phyloP scores from a whole-genome alignment of 1,284 basidiomycete species.

The Earliella scabrosa region DNA sequence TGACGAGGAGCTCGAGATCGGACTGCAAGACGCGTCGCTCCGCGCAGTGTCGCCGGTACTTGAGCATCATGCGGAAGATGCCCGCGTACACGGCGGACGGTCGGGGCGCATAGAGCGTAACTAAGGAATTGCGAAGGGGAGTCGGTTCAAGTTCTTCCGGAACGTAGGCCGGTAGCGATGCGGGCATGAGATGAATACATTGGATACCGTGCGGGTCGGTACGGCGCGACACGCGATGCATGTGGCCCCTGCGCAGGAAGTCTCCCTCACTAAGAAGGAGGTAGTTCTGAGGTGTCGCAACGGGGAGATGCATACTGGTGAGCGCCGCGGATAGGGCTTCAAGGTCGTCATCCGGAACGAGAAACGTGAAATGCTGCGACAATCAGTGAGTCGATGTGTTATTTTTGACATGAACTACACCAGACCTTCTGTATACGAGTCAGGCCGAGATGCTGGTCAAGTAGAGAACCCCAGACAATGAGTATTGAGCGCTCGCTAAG shows the following conservation, averaged over 20 bases:
- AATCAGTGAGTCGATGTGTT: no score
- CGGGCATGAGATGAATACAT: conserved; percentile 28
- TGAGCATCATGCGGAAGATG: conserved; percentile 33
- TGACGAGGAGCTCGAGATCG: conserved; percentile 35
- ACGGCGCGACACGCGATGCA: conserved; percentile 28
- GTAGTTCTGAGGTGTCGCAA: conserved; percentile 20
- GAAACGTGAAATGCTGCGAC: conserved; percentile 29
- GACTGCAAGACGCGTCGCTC: conserved; percentile 27
- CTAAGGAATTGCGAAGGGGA: background rate
- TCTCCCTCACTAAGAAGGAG: conserved; percentile 28
- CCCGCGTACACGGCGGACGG: conserved; percentile 30
- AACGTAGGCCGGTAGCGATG: conserved; percentile 30
- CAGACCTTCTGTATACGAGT: conserved; percentile 31
- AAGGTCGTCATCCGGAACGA: conserved; percentile 30
- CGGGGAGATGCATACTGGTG: conserved; percentile 25
- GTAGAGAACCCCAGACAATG: conserved; percentile 31
- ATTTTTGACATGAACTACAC: conserved; percentile 1
- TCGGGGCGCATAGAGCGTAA: conserved; percentile 27
- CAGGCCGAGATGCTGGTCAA: conserved; percentile 33
- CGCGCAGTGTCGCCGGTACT: conserved; percentile 25
- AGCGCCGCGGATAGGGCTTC: conserved; percentile 29
- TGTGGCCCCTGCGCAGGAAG: conserved; percentile 25
- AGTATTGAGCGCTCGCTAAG: conserved; percentile 32
- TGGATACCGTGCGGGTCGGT: conserved; percentile 15
- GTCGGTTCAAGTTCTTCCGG: background rate